A percentile compares a stretch with the other conserved stretches of the same genome.
Evolutionary conservation across 306 rosid species (phyloP).

Genomic region (Hippophae tibetana): DNA sequence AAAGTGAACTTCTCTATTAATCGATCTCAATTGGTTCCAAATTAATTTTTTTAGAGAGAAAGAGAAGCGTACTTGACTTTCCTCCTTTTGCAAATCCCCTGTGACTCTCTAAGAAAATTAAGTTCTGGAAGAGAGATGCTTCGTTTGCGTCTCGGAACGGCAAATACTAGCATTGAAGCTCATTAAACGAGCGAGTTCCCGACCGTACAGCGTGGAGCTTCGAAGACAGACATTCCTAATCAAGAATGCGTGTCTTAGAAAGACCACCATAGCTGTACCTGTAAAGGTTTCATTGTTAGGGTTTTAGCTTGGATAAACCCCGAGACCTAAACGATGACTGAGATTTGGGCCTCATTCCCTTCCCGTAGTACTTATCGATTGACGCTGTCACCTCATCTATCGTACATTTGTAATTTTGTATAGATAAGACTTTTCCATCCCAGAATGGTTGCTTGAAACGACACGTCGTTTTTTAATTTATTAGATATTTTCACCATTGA

Average conservation of each 20-base stretch:
- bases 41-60: not conserved
- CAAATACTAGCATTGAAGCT: constrained; percentile 12
- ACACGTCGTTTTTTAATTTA: not conserved
- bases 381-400: too few relatives aligned
- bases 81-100: constrained; percentile 85
- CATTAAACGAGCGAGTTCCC: constrained; percentile 11
- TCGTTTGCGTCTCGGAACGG: constrained; percentile 12
- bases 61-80: constrained; percentile 48
- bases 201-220: constrained; percentile 20
- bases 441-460: not conserved
- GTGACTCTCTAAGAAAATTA: constrained; percentile 48
- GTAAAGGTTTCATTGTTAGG: constrained; percentile 1
- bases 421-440: too few relatives aligned
- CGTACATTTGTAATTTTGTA: too few relatives aligned
- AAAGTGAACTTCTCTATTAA: too few relatives aligned
- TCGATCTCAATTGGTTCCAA: too few relatives aligned
- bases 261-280: constrained; percentile 38
- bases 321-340: not conserved
- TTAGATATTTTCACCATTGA: too few relatives aligned
- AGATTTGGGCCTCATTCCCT: not conserved
- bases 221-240: constrained; percentile 38
- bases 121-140: constrained; percentile 26
- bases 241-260: constrained; percentile 45
- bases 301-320: constrained; percentile 27
- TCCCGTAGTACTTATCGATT: too few relatives aligned